Conservation (phyloP, 192 early-diverging fungal species). For the Backusella circina region DNA sequence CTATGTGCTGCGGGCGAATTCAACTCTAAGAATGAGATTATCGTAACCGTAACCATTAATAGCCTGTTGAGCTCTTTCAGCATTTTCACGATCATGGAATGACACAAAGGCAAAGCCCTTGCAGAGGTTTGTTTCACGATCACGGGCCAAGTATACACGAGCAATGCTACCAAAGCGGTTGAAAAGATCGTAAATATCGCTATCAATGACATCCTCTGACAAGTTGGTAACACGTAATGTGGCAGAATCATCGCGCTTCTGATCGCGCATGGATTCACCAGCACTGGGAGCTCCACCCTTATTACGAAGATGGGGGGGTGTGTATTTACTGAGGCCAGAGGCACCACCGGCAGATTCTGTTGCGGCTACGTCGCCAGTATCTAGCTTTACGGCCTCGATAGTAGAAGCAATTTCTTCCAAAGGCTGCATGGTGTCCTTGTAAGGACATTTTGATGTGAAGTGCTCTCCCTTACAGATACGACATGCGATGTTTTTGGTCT, state of each 20-base stretch:
- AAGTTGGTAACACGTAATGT: constrained; percentile 94
- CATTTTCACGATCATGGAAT: constrained; percentile 77
- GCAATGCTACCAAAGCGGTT: constrained; percentile 78
- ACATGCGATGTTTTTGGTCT: constrained; percentile 86
- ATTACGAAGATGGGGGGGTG: constrained; percentile 85
- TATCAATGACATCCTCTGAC: constrained; percentile 89
- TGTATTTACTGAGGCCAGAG: constrained; percentile 61
- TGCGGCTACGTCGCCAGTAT: constrained; percentile 19
- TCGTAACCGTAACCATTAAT: constrained; percentile 97
- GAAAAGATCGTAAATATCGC: constrained; percentile 87
- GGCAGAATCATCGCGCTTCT: constrained; percentile 63
- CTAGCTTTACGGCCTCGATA: constrained; percentile 39
- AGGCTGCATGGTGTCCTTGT: constrained; percentile 90
- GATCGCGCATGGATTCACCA: constrained; percentile 44
- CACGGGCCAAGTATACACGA: constrained; percentile 83
- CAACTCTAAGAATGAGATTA: constrained; percentile 89
- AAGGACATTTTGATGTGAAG: constrained; percentile 96
- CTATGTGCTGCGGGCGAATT: constrained; percentile 50
- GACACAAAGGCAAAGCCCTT: constrained; percentile 96
- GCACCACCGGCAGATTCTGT: not conserved
- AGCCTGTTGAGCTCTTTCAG: constrained; percentile 77
- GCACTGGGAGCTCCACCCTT: constrained; percentile 35
- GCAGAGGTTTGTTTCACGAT: constrained; percentile 81
- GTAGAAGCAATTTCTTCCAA: constrained; percentile 61
- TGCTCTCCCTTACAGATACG: constrained; percentile 96